phyloP scores from a whole-genome alignment of 345 rosid genomes.

The Arabidopsis thaliana region DNA sequence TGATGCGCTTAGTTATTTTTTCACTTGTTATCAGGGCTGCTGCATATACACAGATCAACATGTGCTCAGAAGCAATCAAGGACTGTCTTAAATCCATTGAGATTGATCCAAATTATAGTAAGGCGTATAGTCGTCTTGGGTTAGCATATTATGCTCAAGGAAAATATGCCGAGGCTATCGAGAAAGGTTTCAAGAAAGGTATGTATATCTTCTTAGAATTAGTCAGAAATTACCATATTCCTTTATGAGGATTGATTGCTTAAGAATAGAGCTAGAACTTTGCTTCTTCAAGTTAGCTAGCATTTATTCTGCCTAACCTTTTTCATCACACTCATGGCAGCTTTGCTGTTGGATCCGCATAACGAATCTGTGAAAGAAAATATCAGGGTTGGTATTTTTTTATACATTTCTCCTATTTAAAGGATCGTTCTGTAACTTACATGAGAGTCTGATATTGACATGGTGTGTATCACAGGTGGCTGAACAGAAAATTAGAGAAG shows the following conservation, averaged over 20 bases:
- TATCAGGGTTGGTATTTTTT: conserved; percentile 57
- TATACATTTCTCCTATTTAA: conserved; percentile 1
- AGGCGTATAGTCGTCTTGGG: conserved; percentile 94
- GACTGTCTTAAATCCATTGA: conserved; percentile 84
- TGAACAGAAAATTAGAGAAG: conserved; percentile 71
- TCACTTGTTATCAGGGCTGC: conserved; percentile 65
- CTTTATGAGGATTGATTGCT: not conserved
- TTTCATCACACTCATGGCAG: conserved; percentile 51
- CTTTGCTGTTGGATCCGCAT: conserved; percentile 78
- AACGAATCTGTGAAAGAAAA: conserved; percentile 78
- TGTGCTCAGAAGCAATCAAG: conserved; percentile 65
- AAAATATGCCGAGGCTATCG: conserved; percentile 73
- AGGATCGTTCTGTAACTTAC: not conserved
- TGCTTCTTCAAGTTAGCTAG: conserved; percentile 20
- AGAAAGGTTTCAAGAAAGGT: conserved; percentile 91
- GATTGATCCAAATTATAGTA: conserved; percentile 76
- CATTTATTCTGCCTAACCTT: conserved; percentile 22
- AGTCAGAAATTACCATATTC: conserved; percentile 20
- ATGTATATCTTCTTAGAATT: conserved; percentile 14
- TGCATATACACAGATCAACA: conserved; percentile 77
- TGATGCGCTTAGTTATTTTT: conserved; percentile 12
- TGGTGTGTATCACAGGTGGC: conserved; percentile 58
- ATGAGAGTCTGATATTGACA: conserved; percentile 25
- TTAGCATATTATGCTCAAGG: conserved; percentile 83
- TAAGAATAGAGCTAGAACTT: conserved; percentile 1